A percentile compares a stretch with the other conserved stretches of the same genome.
These are phyloP conservation scores for Fusarium sp. DNA, from an alignment of 2,329 filamentous ascomycete genomes.

Conservation along the genomic window DNA sequence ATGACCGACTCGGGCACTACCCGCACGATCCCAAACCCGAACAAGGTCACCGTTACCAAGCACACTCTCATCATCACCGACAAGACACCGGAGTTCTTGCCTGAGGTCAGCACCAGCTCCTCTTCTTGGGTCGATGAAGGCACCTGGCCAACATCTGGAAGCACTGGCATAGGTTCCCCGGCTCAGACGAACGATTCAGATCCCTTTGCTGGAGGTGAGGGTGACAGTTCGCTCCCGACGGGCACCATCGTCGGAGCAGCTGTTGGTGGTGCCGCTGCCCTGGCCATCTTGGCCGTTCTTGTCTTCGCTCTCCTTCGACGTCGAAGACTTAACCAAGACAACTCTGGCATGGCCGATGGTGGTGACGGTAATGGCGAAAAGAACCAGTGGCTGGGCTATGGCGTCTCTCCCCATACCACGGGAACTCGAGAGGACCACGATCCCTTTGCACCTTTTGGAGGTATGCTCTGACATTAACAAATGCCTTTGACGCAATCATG, in stretches of 20 bases:
- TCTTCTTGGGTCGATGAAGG: conserved; percentile 11
- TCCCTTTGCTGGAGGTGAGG: not conserved
- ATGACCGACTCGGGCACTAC: conserved; percentile 53
- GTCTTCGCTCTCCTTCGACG: conserved; percentile 38
- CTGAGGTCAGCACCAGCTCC: conserved; percentile 9
- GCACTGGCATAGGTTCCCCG: conserved; percentile 15
- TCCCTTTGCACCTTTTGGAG: conserved; percentile 60
- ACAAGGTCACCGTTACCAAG: conserved; percentile 50
- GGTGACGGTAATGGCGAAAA: conserved; percentile 42
- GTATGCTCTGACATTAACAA: conserved; percentile 45
- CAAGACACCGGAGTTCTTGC: conserved; percentile 36
- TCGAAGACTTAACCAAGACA: conserved; percentile 18
- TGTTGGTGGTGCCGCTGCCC: conserved; percentile 44
- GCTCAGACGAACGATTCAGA: conserved; percentile 12
- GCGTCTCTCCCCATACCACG: conserved; percentile 44
- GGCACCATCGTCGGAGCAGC: conserved; percentile 51
- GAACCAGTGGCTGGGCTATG: conserved; percentile 24
- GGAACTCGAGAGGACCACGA: conserved; percentile 46
- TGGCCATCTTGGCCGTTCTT: conserved; percentile 43
- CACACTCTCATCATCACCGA: conserved; percentile 49
- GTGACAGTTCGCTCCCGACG: conserved; percentile 36
- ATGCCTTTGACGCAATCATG: not conserved
- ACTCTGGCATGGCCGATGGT: not conserved
- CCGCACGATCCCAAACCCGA: conserved; percentile 51
- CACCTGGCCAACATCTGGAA: conserved; percentile 10